Evolutionary conservation across 2,329 filamentous ascomycete genomes (phyloP).

Genomic region (Aspergillus sp.): DNA sequence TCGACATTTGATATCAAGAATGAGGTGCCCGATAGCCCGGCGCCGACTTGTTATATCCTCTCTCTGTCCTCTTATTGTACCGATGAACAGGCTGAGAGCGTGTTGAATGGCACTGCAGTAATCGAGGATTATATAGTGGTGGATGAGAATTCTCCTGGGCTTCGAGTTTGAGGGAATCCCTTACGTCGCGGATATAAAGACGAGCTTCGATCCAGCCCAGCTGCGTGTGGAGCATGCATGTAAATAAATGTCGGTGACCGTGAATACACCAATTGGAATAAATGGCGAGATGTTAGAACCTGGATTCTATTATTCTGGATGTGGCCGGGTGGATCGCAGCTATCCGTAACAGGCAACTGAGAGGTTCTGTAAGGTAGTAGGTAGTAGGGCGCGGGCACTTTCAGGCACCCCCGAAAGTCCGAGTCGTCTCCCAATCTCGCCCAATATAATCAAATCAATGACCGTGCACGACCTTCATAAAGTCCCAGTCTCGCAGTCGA

Average conservation of each 20-base stretch:
- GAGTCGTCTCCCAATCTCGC: background rate
- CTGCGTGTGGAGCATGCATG: background rate
- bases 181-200: background rate
- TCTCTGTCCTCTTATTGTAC: conserved; percentile 43
- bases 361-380: background rate
- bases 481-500: background rate
- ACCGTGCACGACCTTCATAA: background rate
- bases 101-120: conserved; percentile 47
- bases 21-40: conserved; percentile 39
- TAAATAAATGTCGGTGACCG: background rate
- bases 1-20: conserved; percentile 49
- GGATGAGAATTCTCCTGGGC: conserved; percentile 19
- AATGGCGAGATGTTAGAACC: too few species aligned
- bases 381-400: background rate
- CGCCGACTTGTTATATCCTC: conserved; percentile 49
- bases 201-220: background rate
- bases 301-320: background rate
- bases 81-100: conserved; percentile 42
- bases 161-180: background rate
- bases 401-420: background rate
- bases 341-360: background rate
- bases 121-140: conserved; percentile 50
- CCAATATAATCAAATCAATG: background rate
- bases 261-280: background rate
- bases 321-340: background rate